A percentile compares a stretch with the other conserved stretches of the same genome.
Evolutionary conservation across 2,329 filamentous ascomycete species (phyloP).

Genomic region (Clarireedia monteithiana): DNA sequence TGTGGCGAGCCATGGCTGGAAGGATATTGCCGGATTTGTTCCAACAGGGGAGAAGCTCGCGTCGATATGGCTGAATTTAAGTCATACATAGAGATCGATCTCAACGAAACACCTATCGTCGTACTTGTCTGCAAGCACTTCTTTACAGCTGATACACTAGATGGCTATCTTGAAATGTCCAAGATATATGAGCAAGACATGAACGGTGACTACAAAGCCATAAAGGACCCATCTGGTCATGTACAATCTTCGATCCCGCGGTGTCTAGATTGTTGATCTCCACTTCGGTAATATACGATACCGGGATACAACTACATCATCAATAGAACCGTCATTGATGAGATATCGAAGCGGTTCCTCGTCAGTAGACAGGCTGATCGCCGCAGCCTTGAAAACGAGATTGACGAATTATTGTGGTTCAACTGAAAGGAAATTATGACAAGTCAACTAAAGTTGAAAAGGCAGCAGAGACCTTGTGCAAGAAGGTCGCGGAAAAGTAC

Average conservation of each 20-base stretch:
- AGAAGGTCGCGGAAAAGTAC: slow-evolving; percentile 25
- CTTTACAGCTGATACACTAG: slow-evolving; percentile 50
- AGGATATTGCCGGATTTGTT: slow-evolving; percentile 50
- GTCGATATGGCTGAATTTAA: slow-evolving; percentile 51
- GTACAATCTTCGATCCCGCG: slow-evolving; percentile 23
- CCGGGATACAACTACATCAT: slow-evolving; percentile 33
- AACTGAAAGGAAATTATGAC: slow-evolving; percentile 15
- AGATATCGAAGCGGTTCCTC: slow-evolving; percentile 32
- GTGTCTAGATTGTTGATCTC: slow-evolving; percentile 30
- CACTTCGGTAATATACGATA: slow-evolving; percentile 29
- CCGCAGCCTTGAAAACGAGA: slow-evolving; percentile 18
- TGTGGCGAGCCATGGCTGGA: slow-evolving; percentile 57
- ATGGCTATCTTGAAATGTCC: slow-evolving; percentile 46
- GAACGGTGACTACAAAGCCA: slow-evolving; percentile 20
- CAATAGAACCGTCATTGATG: slow-evolving; percentile 32
- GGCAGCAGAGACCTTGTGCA: slow-evolving; percentile 19
- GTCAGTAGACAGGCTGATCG: slow-evolving; percentile 24
- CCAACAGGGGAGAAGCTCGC: slow-evolving; percentile 31
- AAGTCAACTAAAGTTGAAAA: slow-evolving; percentile 16
- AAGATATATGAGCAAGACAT: slow-evolving; percentile 28
- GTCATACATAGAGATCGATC: slow-evolving; percentile 47
- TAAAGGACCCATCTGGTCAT: slow-evolving; percentile 24
- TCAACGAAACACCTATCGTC: slow-evolving; percentile 53
- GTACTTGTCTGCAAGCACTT: slow-evolving; percentile 58
- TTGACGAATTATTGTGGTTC: slow-evolving; percentile 9